Percentiles rank a stretch among this genome's conserved stretches.
phyloP scores from a whole-genome alignment of 2,329 filamentous ascomycete genomes.

The Clonostachys solani region DNA sequence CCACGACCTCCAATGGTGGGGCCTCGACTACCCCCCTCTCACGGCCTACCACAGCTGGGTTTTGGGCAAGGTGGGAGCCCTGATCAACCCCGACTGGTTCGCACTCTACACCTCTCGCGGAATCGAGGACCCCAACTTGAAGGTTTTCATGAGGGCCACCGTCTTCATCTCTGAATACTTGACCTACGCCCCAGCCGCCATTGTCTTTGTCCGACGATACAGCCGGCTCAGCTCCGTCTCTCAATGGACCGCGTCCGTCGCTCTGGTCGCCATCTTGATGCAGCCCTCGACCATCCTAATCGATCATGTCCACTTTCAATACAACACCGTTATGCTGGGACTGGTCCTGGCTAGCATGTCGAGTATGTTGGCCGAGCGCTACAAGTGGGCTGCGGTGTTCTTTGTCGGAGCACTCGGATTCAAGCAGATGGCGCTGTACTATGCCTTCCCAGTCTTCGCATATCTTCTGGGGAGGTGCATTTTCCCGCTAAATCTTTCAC shows the following conservation, averaged over 20 bases:
- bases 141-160: slow-evolving; percentile 93
- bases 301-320: slow-evolving; percentile 95
- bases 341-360: slow-evolving; percentile 83
- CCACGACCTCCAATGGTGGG: slow-evolving; percentile 96
- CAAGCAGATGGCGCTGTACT: slow-evolving; percentile 99
- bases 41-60: slow-evolving; percentile 98
- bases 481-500: slow-evolving; percentile 65
- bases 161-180: slow-evolving; percentile 90
- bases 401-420: slow-evolving; percentile 94
- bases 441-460: slow-evolving; percentile 87
- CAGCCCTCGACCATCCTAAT: slow-evolving; percentile 88
- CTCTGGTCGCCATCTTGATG: slow-evolving; percentile 85
- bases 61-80: slow-evolving; percentile 77
- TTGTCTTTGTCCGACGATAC: slow-evolving; percentile 82
- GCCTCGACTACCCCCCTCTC: slow-evolving; percentile 93
- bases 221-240: slow-evolving; percentile 72
- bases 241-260: slow-evolving; percentile 78
- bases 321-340: slow-evolving; percentile 98
- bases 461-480: slow-evolving; percentile 85
- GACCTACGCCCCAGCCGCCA: slow-evolving; percentile 77
- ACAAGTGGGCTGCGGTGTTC: slow-evolving; percentile 86
- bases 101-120: slow-evolving; percentile 78
- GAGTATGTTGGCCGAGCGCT: slow-evolving; percentile 78
- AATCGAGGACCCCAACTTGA: slow-evolving; percentile 71
- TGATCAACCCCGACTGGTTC: slow-evolving; percentile 84